phyloP scores from a whole-genome alignment of 768 basidiomycete genomes.

The Suillus subaureus region DNA sequence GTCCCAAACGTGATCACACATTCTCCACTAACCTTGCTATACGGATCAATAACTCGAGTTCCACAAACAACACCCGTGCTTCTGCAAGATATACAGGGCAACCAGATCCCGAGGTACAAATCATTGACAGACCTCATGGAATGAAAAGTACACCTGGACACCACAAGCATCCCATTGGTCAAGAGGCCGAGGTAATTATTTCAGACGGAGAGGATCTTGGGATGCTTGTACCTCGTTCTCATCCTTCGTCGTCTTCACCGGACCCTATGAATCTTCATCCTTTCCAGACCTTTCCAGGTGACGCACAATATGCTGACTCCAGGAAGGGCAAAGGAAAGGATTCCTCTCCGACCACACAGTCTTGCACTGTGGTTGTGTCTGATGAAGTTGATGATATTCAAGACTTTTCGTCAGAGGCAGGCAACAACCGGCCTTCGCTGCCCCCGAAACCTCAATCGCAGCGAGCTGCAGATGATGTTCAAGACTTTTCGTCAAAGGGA shows the following conservation, averaged over 20 bases:
- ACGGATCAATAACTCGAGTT: neutral
- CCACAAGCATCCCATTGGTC: constrained; percentile 12
- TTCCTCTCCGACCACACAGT: neutral
- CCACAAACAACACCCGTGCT: constrained; percentile 8
- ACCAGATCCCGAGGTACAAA: constrained; percentile 27
- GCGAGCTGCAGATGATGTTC: constrained; percentile 1
- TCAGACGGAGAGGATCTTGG: constrained; percentile 25
- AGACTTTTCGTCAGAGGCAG: constrained; percentile 22
- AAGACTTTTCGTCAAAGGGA: constrained; percentile 19
- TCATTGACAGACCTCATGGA: constrained; percentile 11
- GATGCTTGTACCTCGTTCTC: constrained; percentile 18
- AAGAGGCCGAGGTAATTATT: constrained; percentile 27
- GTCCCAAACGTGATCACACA: constrained; percentile 20
- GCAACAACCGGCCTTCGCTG: constrained; percentile 11
- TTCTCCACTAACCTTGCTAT: neutral
- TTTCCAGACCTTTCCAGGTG: constrained; percentile 26
- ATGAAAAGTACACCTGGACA: constrained; percentile 3
- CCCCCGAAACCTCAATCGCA: constrained; percentile 1
- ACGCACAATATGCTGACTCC: neutral
- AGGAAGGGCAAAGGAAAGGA: constrained; percentile 26
- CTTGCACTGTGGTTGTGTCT: neutral
- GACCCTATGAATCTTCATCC: constrained; percentile 24
- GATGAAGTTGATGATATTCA: constrained; percentile 13
- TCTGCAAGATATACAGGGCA: constrained; percentile 5
- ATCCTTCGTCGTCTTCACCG: constrained; percentile 22